Base-by-base conservation (phyloP, 192 early-diverging fungal species). In the Geranomyces michiganensis region DNA sequence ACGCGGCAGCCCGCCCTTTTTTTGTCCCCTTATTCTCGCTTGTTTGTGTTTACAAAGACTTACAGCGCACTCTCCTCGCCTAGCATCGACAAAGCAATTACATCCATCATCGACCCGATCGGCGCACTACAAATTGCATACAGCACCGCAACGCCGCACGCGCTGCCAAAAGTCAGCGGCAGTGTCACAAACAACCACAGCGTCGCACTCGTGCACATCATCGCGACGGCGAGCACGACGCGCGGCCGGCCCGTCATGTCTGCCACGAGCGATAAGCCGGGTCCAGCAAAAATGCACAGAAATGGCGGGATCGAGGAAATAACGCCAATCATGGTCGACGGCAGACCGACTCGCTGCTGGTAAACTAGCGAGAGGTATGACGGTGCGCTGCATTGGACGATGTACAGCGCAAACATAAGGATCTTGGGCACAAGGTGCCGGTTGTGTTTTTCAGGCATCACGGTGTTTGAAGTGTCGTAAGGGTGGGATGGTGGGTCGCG, bases 121-220 rank as follows among this genome's bases (percentile, higher is more conserved):
- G 71, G 71, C n/a, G 71, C 71, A 44, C 63, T 59, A 8, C 43
- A 59, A 41, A 73, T 46, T 29, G 71, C 71, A 67, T 73, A 73
- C 51, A 56, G 41, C 21, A 73, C 65, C 15, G 65, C 65, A 43
- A 73, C 56, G 14, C 62, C 71, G 33, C 49, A 51, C 1, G 64
- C 65, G 14, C 26, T 53, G 1, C 55, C 70, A 48, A 72, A 64
- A 10, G 61, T 72, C 46, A 72, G 41, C 4, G 56, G 59, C 32
- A 73, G 33, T n/a, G 41, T 19, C 9, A 66, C 71, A 45, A 66
- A 73, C 36, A 73, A 17, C 71, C 71, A 73, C 41, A 73, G 30
- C 2, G 36, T 33, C 17, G 62, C 71, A 21, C 51, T 59, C 49
- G 65, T 67, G 5, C 51, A 19, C 19, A 67, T 19, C 8, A 65